Percentiles rank a stretch among this genome's conserved stretches.
phyloP scores from a whole-genome alignment of 169 alveolate genomes.

The Neospora caninum region DNA sequence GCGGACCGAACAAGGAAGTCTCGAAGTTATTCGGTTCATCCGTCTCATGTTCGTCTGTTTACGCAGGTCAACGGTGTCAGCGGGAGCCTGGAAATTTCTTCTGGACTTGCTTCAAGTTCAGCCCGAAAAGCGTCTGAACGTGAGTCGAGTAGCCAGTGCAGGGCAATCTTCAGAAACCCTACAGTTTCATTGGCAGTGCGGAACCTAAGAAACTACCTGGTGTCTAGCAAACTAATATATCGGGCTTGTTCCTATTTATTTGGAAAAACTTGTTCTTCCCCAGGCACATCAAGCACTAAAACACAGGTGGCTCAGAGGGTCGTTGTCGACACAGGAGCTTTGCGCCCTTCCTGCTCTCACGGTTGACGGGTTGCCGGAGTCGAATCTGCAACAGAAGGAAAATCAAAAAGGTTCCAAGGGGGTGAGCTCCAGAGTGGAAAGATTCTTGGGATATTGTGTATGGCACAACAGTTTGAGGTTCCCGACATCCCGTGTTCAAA shows the following conservation, averaged over 20 bases:
- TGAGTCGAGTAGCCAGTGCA: not conserved
- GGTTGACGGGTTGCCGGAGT: not conserved
- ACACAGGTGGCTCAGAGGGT: slow-evolving; percentile 28
- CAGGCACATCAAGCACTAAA: slow-evolving; percentile 29
- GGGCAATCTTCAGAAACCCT: not conserved
- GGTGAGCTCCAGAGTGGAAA: not conserved
- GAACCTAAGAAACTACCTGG: not conserved
- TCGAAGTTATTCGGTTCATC: not conserved
- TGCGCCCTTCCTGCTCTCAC: not conserved
- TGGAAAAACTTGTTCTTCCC: not conserved
- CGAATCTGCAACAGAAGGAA: not conserved
- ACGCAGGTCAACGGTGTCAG: slow-evolving; percentile 2
- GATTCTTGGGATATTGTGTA: no score
- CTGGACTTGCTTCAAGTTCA: slow-evolving; percentile 9
- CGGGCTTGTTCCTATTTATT: not conserved
- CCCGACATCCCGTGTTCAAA: no score
- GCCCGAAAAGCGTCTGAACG: not conserved
- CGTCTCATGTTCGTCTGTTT: not conserved
- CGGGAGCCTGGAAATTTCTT: slow-evolving; percentile 35
- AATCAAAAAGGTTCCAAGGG: not conserved
- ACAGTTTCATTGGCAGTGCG: not conserved
- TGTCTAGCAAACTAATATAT: not conserved
- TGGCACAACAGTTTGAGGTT: no score
- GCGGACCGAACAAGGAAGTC: no score
- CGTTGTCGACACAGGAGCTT: slow-evolving; percentile 9